Evolutionary conservation across 2,329 filamentous ascomycete species (phyloP), one percentile per base, ranked within the genome.

Genomic region (Byssochlamys sp.): DNA sequence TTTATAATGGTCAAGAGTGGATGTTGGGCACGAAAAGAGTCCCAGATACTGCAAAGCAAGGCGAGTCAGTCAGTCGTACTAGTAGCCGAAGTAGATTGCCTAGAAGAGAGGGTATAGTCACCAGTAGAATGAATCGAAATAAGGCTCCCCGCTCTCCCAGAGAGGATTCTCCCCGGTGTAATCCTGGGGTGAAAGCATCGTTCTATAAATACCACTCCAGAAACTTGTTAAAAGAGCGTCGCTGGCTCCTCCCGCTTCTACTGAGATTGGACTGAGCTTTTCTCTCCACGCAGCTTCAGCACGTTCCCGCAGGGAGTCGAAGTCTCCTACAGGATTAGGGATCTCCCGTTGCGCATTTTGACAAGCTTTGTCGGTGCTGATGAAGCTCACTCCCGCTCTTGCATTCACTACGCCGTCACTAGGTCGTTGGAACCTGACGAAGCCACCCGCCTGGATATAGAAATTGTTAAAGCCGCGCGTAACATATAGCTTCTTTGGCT

Each of bases 61-160:
- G 26, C 69, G 64, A 14, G 28, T 57, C 53, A 54, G 39, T 19
- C 25, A 33, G 33, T 19, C 1, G 19, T 26, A 50, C 10, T 14
- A 31, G 31, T 14, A 31, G 31, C 29, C 3, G 5, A n/a, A 2
- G 5, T 53, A 11, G 19, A 12, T 19, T 7, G 10, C 3, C 12
- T 25, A 26, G 1, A 19, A 2, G n/a, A 2, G 14, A n/a, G 35
- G 39, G 5, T n/a, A 1, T 27, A 63, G 69, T 60, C 64, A 80
- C 78, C 85, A 89, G 69, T 90, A 90, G 61, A 87, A 88, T 0
- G 84, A 87, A 68, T 89, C 86, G 67, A 85, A 89, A 62, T 89
- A 89, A 0, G 85, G 86, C 69, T 88, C 85, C 0, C 71, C 73
- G 54, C 80, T 84, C 1, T 78, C 66, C 85, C 86, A 89, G 0